These are phyloP conservation scores for Paecilomyces sp. DNA, from an alignment of 2,329 filamentous ascomycete species.

Conservation along the genomic window DNA sequence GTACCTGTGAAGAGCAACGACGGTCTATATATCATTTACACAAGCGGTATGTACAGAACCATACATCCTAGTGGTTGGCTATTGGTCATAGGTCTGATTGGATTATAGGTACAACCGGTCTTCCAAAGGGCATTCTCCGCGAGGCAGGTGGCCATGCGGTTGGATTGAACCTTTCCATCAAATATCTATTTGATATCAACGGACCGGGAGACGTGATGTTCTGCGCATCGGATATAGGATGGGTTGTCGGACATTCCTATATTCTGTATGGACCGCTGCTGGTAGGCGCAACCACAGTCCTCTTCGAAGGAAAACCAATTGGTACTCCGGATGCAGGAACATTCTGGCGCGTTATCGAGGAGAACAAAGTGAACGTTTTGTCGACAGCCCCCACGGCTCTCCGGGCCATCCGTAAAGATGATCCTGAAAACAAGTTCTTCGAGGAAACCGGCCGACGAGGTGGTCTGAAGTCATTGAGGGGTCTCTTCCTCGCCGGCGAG, in stretches of 20 bases:
- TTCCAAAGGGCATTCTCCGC: slow-evolving; percentile 75
- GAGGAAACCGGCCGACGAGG: slow-evolving; percentile 56
- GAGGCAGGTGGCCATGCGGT: slow-evolving; percentile 84
- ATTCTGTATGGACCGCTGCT: slow-evolving; percentile 86
- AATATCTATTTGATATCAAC: slow-evolving; percentile 73
- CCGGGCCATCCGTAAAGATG: slow-evolving; percentile 78
- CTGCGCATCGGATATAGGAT: slow-evolving; percentile 80
- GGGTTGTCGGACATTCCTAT: slow-evolving; percentile 82
- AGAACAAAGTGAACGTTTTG: slow-evolving; percentile 75
- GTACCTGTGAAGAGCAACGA: slow-evolving; percentile 74
- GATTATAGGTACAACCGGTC: slow-evolving; percentile 61
- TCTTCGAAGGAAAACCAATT: slow-evolving; percentile 92
- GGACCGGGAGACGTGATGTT: slow-evolving; percentile 79
- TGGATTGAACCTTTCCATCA: slow-evolving; percentile 72
- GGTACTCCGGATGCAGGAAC: slow-evolving; percentile 81
- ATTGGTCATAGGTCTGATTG: background rate
- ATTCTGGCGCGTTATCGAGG: slow-evolving; percentile 81
- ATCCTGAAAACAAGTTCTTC: slow-evolving; percentile 65
- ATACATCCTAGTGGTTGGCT: background rate
- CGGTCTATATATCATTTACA: slow-evolving; percentile 85
- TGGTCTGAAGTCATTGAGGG: slow-evolving; percentile 64
- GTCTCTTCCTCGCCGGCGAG: slow-evolving; percentile 81
- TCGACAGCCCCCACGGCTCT: slow-evolving; percentile 86
- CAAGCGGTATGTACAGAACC: slow-evolving; percentile 47
- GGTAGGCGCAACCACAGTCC: slow-evolving; percentile 73